Percentiles rank a stretch among this genome's conserved stretches.
Conservation (phyloP, 2,329 filamentous ascomycete genomes). For the Fonsecaea pugnacius region DNA sequence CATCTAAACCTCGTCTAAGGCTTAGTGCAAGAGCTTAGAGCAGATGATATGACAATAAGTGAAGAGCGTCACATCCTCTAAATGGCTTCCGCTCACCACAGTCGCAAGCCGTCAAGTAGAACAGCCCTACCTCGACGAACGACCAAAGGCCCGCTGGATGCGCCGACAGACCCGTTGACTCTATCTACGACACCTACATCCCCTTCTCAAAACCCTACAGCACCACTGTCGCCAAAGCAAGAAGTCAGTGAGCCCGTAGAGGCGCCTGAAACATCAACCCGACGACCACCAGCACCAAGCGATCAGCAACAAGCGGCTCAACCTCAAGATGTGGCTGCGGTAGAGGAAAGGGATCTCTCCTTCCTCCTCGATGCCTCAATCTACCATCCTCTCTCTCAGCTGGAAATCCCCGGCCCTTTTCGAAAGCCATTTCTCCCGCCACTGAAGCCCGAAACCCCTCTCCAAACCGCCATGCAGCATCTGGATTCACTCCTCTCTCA, state of each 20-base stretch:
- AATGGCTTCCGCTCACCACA: slow-evolving; percentile 26
- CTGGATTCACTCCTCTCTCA: slow-evolving; percentile 69
- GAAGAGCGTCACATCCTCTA: background rate
- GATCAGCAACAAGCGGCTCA: background rate
- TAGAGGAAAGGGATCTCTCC: slow-evolving; percentile 71
- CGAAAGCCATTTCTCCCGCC: slow-evolving; percentile 66
- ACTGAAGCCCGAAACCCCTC: slow-evolving; percentile 65
- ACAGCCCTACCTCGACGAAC: slow-evolving; percentile 62
- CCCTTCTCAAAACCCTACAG: slow-evolving; percentile 12
- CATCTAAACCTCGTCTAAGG: background rate
- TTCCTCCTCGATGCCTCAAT: slow-evolving; percentile 79
- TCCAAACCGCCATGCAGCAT: slow-evolving; percentile 43
- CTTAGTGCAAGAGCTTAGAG: background rate
- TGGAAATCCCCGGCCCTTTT: slow-evolving; percentile 67
- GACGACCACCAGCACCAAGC: background rate
- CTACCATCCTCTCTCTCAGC: slow-evolving; percentile 77
- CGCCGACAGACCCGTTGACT: slow-evolving; percentile 66
- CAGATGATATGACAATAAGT: background rate
- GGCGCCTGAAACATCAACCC: background rate
- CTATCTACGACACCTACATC: slow-evolving; percentile 12
- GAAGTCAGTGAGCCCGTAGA: slow-evolving; percentile 8
- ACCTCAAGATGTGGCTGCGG: background rate
- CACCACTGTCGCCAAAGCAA: slow-evolving; percentile 11
- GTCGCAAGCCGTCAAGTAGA: slow-evolving; percentile 32
- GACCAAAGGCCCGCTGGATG: slow-evolving; percentile 78